Percentiles rank a stretch among this genome's conserved stretches.
Evolutionary conservation across 768 basidiomycete genomes (phyloP).

Genomic region (Sarcomyxa edulis): DNA sequence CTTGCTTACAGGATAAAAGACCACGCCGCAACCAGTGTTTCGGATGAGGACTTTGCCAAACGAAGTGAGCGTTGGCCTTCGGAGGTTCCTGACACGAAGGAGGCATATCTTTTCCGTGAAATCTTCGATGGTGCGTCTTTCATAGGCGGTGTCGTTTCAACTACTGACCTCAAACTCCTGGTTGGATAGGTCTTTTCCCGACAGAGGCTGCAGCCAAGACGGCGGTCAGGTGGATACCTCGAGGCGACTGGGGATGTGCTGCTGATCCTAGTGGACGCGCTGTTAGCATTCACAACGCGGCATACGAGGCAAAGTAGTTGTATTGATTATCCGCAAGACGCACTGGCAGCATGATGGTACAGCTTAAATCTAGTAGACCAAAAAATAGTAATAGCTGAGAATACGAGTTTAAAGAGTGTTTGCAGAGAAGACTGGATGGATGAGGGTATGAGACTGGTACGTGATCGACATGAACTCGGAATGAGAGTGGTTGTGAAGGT

Average conservation of each 20-base stretch:
- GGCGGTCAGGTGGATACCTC: conserved; percentile 93
- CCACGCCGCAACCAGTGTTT: conserved; percentile 67
- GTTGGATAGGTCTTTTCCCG: conserved; percentile 69
- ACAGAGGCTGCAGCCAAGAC: conserved; percentile 82
- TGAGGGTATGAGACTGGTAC: conserved; percentile 5
- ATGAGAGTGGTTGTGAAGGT: too few species aligned
- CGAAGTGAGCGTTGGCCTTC: conserved; percentile 70
- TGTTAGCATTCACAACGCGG: conserved; percentile 93
- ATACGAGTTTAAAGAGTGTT: conserved; percentile 5
- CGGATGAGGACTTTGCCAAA: conserved; percentile 77
- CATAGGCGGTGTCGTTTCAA: neutral
- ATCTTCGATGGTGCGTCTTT: conserved; percentile 70
- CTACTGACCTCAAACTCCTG: conserved; percentile 9
- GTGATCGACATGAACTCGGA: conserved; percentile 3
- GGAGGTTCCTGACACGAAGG: conserved; percentile 91
- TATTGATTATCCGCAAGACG: conserved; percentile 11
- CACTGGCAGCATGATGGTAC: conserved; percentile 2
- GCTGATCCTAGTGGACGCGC: conserved; percentile 93
- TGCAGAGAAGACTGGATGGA: conserved; percentile 5
- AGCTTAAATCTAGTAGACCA: conserved; percentile 1
- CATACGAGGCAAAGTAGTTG: conserved; percentile 50
- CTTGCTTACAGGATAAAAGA: conserved; percentile 73
- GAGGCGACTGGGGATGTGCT: conserved; percentile 95
- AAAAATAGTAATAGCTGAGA: conserved; percentile 14
- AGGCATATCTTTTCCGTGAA: conserved; percentile 90